Evolutionary conservation across 345 rosid species (phyloP), one percentile per base, ranked within the genome.

Genomic region (Eutrema yunnanense): DNA sequence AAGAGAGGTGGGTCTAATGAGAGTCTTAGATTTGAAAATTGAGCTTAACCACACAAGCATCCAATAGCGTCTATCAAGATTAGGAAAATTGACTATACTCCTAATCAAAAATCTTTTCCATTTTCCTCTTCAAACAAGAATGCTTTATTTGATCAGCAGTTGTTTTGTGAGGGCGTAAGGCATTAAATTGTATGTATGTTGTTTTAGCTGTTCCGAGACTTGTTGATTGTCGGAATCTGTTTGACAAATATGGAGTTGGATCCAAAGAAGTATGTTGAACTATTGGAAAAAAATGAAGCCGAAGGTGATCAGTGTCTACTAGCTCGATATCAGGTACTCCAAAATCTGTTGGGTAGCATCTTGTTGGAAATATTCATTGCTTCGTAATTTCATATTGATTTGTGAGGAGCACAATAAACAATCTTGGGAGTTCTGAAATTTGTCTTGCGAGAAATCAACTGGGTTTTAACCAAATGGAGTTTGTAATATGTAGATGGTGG

Each of bases 271-370:
- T 74, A 86, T 46, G 85, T 82, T 67, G 80, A 78, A 34, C 57
- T 57, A 26, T 77, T 86, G 69, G 67, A 78, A 6, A 86, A 84
- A 78, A 82, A 87, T 53, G 98, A 89, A 85, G 80, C 79, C 12
- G 92, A 89, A 77, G 98, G 88, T 5, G 92, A 94, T 76, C 83
- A 81, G 53, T 83, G 89, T 44, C 84, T 88, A 8, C 63, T 91
- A 41, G 88, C 82, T 51, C 82, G 88, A 14, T 75, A 77, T 62
- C 86, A 89, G 90, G 97, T 90, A 47, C 46, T 47, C 32, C 16
- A 1, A 3, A 6, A 2, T 46, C 50, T 47, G 85, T 91, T 43
- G 5, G 3, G 3, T 10, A 41, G 12, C 12, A 38, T 40, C 12
- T 9, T 9, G 5, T 40, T 38, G 11, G 42, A 38, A 8, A 37